Evolutionary conservation across 129 eudicot species (phyloP).

Genomic region (Flaveria brownii): DNA sequence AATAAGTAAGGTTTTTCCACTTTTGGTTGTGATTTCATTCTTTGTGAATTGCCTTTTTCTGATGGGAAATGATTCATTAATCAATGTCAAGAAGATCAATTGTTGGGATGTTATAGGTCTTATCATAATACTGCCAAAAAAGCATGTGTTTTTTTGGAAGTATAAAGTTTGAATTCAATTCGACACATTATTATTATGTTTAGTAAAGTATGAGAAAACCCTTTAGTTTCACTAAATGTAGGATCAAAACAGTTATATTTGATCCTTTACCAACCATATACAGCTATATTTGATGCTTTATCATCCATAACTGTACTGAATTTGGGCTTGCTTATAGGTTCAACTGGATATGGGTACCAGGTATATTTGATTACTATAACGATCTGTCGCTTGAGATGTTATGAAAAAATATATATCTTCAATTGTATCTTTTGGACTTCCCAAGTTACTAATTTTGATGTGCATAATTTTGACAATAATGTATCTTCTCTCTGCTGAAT

Average conservation of each 20-base stretch:
- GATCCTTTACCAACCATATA: no score
- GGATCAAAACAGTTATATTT: not conserved
- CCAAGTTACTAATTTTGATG: not conserved
- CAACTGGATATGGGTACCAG: not conserved
- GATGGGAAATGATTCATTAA: not conserved
- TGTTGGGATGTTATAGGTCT: not conserved
- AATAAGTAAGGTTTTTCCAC: slow-evolving; percentile 33
- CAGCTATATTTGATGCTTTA: no score
- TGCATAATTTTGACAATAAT: slow-evolving; percentile 10
- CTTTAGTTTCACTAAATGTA: slow-evolving; percentile 9
- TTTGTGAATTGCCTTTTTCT: not conserved
- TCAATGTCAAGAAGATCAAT: not conserved
- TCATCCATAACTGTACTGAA: not conserved
- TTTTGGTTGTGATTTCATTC: not conserved
- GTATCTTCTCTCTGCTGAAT: not conserved
- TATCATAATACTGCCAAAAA: not conserved
- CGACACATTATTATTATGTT: not conserved
- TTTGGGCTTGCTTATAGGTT: slow-evolving; percentile 11
- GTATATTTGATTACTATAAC: not conserved
- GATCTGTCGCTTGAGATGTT: not conserved
- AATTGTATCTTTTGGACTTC: slow-evolving; percentile 8
- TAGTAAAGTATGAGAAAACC: not conserved
- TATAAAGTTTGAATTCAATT: not conserved
- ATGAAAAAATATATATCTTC: not conserved
- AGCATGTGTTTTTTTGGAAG: not conserved